A percentile compares a stretch with the other conserved stretches of the same genome.
Conservation (phyloP, 2,329 filamentous ascomycete genomes). For the Mycosphaerella sp. region DNA sequence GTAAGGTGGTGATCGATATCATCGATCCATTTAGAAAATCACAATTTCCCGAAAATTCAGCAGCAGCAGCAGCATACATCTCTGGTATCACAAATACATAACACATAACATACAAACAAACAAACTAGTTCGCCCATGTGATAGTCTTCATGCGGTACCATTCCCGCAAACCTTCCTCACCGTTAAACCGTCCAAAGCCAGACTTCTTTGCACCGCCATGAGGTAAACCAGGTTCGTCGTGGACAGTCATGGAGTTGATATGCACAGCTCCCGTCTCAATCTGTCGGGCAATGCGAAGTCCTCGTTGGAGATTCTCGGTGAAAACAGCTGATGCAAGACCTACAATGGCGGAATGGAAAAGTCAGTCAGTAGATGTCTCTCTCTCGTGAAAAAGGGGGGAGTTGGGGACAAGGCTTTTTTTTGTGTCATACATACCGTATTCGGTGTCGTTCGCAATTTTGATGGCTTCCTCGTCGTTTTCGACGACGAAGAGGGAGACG, state of each 20-base stretch:
- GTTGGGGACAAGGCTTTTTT: too few relatives aligned
- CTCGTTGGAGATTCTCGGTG: slow-evolving; percentile 55
- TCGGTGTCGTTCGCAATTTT: slow-evolving; percentile 71
- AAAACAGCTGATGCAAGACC: slow-evolving; percentile 61
- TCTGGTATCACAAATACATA: too few relatives aligned
- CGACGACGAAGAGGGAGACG: slow-evolving; percentile 60
- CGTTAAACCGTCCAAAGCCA: slow-evolving; percentile 45
- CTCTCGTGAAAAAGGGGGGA: too few relatives aligned
- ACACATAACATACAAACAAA: too few relatives aligned
- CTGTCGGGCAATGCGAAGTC: slow-evolving; percentile 37
- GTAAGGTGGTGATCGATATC: too few relatives aligned
- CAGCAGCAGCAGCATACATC: too few relatives aligned
- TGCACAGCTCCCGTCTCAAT: slow-evolving; percentile 55
- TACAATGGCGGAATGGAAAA: too few relatives aligned
- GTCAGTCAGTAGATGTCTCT: too few relatives aligned
- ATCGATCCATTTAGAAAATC: too few relatives aligned
- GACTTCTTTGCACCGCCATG: slow-evolving; percentile 45
- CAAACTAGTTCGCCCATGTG: slow-evolving; percentile 19
- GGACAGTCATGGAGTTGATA: slow-evolving; percentile 45
- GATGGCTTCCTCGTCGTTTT: slow-evolving; percentile 63
- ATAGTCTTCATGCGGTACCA: slow-evolving; percentile 37
- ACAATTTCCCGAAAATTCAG: too few relatives aligned
- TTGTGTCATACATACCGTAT: slow-evolving; percentile 59
- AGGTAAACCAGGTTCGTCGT: slow-evolving; percentile 42
- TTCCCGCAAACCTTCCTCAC: slow-evolving; percentile 41